These are phyloP conservation scores for Hirsutella thompsonii DNA, from an alignment of 2,329 filamentous ascomycete genomes.

Conservation along the genomic window DNA sequence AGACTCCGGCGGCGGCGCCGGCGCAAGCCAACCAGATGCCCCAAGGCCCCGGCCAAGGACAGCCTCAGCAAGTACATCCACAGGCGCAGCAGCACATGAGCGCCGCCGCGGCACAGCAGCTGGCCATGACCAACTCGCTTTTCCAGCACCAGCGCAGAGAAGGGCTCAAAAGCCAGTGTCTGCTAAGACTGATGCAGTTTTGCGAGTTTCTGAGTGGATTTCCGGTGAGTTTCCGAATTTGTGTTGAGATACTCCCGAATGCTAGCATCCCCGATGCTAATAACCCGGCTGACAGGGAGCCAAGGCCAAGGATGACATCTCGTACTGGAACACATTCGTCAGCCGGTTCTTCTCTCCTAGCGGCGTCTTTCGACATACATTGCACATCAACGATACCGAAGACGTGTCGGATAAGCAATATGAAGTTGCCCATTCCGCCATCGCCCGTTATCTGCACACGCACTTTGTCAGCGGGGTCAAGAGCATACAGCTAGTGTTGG, in stretches of 20 bases:
- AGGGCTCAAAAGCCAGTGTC: constrained; percentile 40
- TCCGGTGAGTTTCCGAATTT: constrained; percentile 23
- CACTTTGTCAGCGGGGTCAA: constrained; percentile 80
- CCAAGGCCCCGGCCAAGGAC: constrained; percentile 20
- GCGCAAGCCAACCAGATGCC: constrained; percentile 17
- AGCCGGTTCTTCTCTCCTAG: constrained; percentile 65
- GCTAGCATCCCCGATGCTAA: constrained; percentile 1
- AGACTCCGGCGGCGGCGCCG: constrained; percentile 27
- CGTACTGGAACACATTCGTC: constrained; percentile 72
- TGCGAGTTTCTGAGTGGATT: constrained; percentile 48
- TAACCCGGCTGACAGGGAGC: constrained; percentile 25
- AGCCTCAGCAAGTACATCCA: constrained; percentile 16
- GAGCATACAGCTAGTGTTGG: constrained; percentile 75
- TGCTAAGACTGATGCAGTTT: constrained; percentile 49
- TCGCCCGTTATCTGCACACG: constrained; percentile 81
- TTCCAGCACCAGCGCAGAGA: constrained; percentile 36
- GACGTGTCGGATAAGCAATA: constrained; percentile 62
- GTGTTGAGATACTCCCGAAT: neutral
- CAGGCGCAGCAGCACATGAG: constrained; percentile 17
- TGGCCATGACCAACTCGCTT: constrained; percentile 18
- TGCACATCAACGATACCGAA: constrained; percentile 45
- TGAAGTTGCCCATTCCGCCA: constrained; percentile 68
- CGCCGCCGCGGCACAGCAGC: constrained; percentile 19
- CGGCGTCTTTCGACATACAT: constrained; percentile 63
- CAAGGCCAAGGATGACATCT: constrained; percentile 53